Percentiles rank a stretch among this genome's conserved stretches.
phyloP scores from a whole-genome alignment of 305 asterid genomes.

The Fraxinus baroniana region DNA sequence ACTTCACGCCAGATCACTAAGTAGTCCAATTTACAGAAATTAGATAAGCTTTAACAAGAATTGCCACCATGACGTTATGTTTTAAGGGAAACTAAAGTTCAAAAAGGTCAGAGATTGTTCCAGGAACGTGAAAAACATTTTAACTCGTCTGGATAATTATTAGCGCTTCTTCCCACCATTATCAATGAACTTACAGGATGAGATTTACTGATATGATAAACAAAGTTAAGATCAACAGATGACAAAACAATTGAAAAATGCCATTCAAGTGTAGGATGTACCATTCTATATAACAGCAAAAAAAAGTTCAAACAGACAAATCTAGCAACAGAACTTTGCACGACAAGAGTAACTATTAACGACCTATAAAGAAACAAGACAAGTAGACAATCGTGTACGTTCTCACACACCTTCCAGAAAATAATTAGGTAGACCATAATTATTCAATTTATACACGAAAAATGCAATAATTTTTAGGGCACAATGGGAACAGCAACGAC shows the following conservation, averaged over 20 bases:
- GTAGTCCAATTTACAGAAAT: neutral
- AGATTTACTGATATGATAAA: neutral
- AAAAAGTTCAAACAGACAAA: neutral
- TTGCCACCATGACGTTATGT: neutral
- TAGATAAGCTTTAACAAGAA: neutral
- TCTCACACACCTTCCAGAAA: conserved; percentile 2
- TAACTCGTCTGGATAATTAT: neutral
- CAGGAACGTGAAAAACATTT: neutral
- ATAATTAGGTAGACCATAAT: neutral
- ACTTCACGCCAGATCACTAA: neutral
- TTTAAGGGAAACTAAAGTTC: neutral
- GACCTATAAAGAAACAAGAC: neutral
- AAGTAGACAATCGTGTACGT: conserved; percentile 3
- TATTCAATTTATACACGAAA: neutral
- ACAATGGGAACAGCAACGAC: neutral
- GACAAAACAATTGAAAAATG: neutral
- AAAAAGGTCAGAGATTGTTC: neutral
- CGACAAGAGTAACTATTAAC: neutral
- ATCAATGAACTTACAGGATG: neutral
- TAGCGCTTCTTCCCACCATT: neutral
- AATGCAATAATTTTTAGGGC: conserved; percentile 8
- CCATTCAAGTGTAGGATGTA: neutral
- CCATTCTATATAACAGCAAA: neutral
- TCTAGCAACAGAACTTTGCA: neutral
- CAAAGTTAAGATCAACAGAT: neutral